These are phyloP conservation scores for Medicago arabica DNA, from an alignment of 306 rosid species.

Conservation along the genomic window DNA sequence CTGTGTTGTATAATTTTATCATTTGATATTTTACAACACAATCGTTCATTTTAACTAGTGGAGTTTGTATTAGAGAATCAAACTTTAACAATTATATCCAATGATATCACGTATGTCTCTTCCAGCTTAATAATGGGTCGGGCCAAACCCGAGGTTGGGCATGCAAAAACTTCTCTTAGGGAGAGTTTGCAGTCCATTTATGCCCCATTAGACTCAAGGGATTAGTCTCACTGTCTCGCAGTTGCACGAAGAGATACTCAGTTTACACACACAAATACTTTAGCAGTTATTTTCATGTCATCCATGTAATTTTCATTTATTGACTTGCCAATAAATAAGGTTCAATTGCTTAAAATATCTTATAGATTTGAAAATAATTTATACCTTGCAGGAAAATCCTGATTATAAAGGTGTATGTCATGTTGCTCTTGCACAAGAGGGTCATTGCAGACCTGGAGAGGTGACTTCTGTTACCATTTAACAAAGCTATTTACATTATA, in stretches of 20 bases:
- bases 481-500: not conserved
- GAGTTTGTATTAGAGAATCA: not conserved
- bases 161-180: too few relatives aligned
- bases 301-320: not conserved
- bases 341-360: not conserved
- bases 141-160: too few relatives aligned
- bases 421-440: constrained; percentile 88
- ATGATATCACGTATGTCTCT: too few relatives aligned
- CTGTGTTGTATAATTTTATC: not conserved
- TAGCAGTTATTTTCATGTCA: not conserved
- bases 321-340: not conserved
- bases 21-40: too few relatives aligned
- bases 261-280: too few relatives aligned
- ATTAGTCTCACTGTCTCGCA: too few relatives aligned
- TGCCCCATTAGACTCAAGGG: too few relatives aligned
- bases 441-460: constrained; percentile 97
- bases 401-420: constrained; percentile 93
- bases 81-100: not conserved
- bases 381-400: constrained; percentile 71
- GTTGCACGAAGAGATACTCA: too few relatives aligned
- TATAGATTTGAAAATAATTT: not conserved
- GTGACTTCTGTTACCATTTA: constrained; percentile 45
- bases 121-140: too few relatives aligned
- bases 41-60: not conserved
- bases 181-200: too few relatives aligned